Conservation (phyloP, 2,329 filamentous ascomycete genomes). For the Lachnellula suecica region DNA sequence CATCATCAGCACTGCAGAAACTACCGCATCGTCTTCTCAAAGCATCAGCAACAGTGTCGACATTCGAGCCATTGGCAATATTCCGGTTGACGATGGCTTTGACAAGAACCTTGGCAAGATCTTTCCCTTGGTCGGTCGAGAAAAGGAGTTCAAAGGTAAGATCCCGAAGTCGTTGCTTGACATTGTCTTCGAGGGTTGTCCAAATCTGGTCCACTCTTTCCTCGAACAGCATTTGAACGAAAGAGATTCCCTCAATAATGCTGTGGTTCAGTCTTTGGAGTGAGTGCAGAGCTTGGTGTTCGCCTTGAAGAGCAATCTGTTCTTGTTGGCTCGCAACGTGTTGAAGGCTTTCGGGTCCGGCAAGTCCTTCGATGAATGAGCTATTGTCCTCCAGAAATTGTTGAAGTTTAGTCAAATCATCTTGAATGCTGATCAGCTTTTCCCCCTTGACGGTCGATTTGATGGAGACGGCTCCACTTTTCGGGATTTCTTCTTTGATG, state of each 20-base stretch:
- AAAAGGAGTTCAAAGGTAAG: constrained; percentile 90
- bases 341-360: constrained; percentile 84
- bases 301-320: constrained; percentile 87
- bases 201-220: constrained; percentile 90
- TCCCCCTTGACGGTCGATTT: constrained; percentile 62
- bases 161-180: constrained; percentile 67
- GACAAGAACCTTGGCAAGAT: constrained; percentile 89
- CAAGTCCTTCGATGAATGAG: constrained; percentile 87
- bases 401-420: constrained; percentile 74
- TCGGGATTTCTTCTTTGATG: constrained; percentile 50
- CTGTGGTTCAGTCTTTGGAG: constrained; percentile 82
- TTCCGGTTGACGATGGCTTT: constrained; percentile 98
- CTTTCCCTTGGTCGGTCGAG: constrained; percentile 73
- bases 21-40: constrained; percentile 87
- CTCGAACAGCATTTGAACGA: constrained; percentile 91
- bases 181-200: constrained; percentile 67
- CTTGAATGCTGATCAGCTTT: constrained; percentile 77
- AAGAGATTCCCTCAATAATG: constrained; percentile 95
- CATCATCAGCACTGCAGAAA: constrained; percentile 96
- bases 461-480: constrained; percentile 60
- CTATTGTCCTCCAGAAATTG: constrained; percentile 87
- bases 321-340: constrained; percentile 80
- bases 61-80: constrained; percentile 93
- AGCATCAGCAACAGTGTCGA: constrained; percentile 96
- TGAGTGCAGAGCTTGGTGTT: constrained; percentile 88